Evolutionary conservation across 495 filamentous ascomycete species (phyloP), one percentile per base, ranked within the genome.

Genomic region (Bryoglossum gracile): DNA sequence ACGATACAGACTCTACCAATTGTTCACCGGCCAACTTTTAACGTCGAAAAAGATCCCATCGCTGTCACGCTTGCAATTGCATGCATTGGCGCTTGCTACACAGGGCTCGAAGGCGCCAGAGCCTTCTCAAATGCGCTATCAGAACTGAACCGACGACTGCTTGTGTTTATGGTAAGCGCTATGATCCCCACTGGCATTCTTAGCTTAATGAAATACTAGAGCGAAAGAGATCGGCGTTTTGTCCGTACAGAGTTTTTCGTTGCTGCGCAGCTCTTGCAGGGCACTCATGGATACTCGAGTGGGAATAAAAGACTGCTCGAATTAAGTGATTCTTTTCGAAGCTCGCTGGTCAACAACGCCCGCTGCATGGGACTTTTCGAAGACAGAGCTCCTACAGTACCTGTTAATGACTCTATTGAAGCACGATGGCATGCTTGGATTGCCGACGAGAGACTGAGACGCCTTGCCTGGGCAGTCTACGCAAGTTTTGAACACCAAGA

Each of bases 281-380:
- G 25, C 4, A 30, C 14, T 4, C 42, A 45, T 8, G 42, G 42
- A 8, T 30, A 30, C 10, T 45, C 8, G 13, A 23, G 42, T 45
- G 42, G 42, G 3, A 45, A 18, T 17, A 33, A 45, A 25, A 6
- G 25, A 11, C 42, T 45, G 8, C 33, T 45, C 17, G 42, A n/a
- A 13, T 17, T 28, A 4, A 45, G 42, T 33, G 22, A 30, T 11
- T 45, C 42, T 8, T 30, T 4, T 28, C 21, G 25, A 4, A 45
- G 42, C 26, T 33, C 26, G 19, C 19, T 45, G 9, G 42, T 45
- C 14, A 18, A 45, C 17, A 28, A n/a, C 13, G 42, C 42, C 4
- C 8, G 17, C 13, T 45, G 25, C 25, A 45, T 45, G 25, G 42
- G 42, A n/a, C 42, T 45, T 10, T 45, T 45, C 18, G 23, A 24